phyloP scores from a whole-genome alignment of 179 eudicot species.

The Sideroxylon spinosum region DNA sequence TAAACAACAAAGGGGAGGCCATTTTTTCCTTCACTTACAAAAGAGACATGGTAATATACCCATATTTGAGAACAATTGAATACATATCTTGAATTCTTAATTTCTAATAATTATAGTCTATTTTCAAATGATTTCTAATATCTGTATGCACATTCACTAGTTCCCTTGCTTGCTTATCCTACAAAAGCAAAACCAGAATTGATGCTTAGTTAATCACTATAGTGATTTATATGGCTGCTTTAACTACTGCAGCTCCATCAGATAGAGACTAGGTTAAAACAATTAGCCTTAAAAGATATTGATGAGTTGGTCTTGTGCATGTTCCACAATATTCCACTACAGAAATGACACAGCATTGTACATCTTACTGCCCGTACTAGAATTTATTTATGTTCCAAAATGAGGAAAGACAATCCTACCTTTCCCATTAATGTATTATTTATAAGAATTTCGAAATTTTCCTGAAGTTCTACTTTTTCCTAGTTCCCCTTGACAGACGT shows the following conservation, averaged over 20 bases:
- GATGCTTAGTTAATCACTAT: background rate
- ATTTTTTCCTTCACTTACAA: too few relatives aligned
- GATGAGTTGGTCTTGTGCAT: background rate
- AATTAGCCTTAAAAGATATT: background rate
- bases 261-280: background rate
- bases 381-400: background rate
- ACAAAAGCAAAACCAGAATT: background rate
- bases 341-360: background rate
- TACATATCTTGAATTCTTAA: too few relatives aligned
- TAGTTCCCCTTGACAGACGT: constrained; percentile 38
- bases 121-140: too few relatives aligned
- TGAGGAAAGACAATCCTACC: background rate
- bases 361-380: background rate
- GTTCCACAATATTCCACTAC: background rate
- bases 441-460: background rate
- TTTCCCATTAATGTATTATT: background rate
- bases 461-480: constrained; percentile 21
- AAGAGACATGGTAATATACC: too few relatives aligned
- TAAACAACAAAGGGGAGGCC: too few relatives aligned
- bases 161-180: constrained; percentile 4
- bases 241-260: background rate
- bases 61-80: too few relatives aligned
- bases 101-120: too few relatives aligned
- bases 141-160: too few relatives aligned
- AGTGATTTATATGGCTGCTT: background rate